phyloP scores from a whole-genome alignment of 176 grass and related monocot species.

The Echinochloa phyllopogon region DNA sequence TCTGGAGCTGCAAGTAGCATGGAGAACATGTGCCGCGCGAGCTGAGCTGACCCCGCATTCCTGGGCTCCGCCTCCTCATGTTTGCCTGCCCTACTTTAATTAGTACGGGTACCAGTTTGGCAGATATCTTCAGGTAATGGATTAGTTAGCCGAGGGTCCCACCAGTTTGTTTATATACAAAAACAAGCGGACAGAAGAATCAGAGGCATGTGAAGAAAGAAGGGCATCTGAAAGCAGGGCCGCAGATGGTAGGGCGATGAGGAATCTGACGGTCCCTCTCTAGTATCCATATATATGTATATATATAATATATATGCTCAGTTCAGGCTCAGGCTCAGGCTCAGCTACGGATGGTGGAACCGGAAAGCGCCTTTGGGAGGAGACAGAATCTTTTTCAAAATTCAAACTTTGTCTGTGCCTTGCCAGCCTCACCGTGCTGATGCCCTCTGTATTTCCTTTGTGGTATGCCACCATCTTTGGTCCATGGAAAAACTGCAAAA shows the following conservation, averaged over 20 bases:
- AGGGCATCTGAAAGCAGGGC: constrained; percentile 39
- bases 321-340: too few relatives aligned
- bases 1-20: constrained; percentile 26
- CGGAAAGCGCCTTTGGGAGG: constrained; percentile 33
- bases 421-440: not conserved
- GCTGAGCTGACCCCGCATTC: constrained; percentile 31
- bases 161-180: not conserved
- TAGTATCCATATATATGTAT: not conserved
- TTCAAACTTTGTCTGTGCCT: not conserved
- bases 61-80: constrained; percentile 9
- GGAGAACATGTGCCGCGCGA: constrained; percentile 30
- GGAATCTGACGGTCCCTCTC: constrained; percentile 46
- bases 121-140: not conserved
- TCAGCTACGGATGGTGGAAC: not conserved
- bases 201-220: constrained; percentile 46
- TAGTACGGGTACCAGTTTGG: not conserved
- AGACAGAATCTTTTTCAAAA: constrained; percentile 46
- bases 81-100: not conserved
- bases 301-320: not conserved
- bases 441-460: not conserved
- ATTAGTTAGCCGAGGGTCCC: constrained; percentile 34
- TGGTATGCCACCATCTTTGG: not conserved
- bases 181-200: constrained; percentile 20
- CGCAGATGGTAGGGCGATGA: not conserved
- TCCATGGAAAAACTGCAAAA: not conserved